phyloP scores from a whole-genome alignment of 73 alveolate species.

The Paramecium bursaria region DNA sequence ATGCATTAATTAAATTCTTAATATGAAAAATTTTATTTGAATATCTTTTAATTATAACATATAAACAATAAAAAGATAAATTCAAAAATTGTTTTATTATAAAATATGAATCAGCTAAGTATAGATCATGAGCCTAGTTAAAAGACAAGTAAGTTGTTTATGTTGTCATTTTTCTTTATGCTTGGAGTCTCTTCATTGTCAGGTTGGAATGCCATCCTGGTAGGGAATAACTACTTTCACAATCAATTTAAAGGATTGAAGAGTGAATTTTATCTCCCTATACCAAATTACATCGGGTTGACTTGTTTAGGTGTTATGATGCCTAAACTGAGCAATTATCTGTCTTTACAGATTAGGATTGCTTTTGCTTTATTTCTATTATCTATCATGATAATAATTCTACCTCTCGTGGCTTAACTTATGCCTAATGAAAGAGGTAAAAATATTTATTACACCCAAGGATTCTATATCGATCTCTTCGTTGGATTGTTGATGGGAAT shows the following conservation, averaged over 20 bases:
- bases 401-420: constrained; percentile 8
- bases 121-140: too few species aligned
- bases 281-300: constrained; percentile 15
- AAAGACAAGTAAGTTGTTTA: too few species aligned
- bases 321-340: constrained; percentile 1
- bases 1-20: too few species aligned
- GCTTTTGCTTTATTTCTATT: constrained; percentile 5
- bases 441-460: background rate
- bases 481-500: constrained; percentile 27
- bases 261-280: constrained; percentile 32
- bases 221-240: constrained; percentile 55
- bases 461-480: constrained; percentile 11
- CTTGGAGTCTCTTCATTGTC: constrained; percentile 68
- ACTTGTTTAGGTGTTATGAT: background rate
- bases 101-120: too few species aligned
- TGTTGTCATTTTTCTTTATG: constrained; percentile 51
- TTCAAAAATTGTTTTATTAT: too few species aligned
- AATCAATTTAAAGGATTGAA: constrained; percentile 20
- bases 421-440: constrained; percentile 21
- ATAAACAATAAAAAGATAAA: too few species aligned
- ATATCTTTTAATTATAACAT: too few species aligned
- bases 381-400: background rate
- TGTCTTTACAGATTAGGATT: constrained; percentile 11
- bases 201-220: constrained; percentile 70
- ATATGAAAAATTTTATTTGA: too few species aligned